Conservation (phyloP, 345 rosid genomes). For the Zanthoxylum bungeanum region DNA sequence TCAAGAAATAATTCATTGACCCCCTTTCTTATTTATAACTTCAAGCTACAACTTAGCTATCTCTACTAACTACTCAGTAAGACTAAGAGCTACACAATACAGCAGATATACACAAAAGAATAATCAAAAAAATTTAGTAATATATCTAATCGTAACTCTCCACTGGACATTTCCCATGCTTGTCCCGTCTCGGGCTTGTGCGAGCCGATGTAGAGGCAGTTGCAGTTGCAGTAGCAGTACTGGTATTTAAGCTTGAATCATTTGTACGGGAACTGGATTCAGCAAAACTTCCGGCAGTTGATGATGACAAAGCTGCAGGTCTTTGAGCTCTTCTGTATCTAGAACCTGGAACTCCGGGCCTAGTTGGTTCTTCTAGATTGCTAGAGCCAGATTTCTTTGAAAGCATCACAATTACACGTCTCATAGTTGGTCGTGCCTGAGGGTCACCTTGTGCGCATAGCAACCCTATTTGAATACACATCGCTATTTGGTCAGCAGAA, state of each 20-base stretch:
- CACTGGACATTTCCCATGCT: conserved; percentile 50
- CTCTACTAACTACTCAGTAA: neutral
- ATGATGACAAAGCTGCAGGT: conserved; percentile 37
- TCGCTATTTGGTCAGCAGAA: conserved; percentile 45
- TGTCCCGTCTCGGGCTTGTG: conserved; percentile 29
- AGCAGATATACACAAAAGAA: neutral
- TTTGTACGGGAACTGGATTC: conserved; percentile 33
- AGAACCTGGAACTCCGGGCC: conserved; percentile 70
- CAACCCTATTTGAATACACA: conserved; percentile 74
- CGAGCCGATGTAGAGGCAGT: conserved; percentile 27
- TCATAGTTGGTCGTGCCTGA: conserved; percentile 57
- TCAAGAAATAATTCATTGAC: too few relatives aligned
- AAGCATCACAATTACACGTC: conserved; percentile 59
- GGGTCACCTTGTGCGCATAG: conserved; percentile 90
- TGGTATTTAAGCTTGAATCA: conserved; percentile 42
- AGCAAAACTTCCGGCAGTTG: conserved; percentile 38
- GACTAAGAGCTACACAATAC: conserved; percentile 1
- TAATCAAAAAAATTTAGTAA: neutral
- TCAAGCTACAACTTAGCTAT: too few relatives aligned
- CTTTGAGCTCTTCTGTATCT: conserved; percentile 59
- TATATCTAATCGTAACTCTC: conserved; percentile 26
- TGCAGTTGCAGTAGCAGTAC: conserved; percentile 35
- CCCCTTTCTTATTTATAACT: too few relatives aligned
- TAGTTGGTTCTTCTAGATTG: conserved; percentile 52
- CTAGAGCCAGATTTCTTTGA: conserved; percentile 58